Conservation (phyloP, 2,329 filamentous ascomycete species). For the Calonectria leucothoes region DNA sequence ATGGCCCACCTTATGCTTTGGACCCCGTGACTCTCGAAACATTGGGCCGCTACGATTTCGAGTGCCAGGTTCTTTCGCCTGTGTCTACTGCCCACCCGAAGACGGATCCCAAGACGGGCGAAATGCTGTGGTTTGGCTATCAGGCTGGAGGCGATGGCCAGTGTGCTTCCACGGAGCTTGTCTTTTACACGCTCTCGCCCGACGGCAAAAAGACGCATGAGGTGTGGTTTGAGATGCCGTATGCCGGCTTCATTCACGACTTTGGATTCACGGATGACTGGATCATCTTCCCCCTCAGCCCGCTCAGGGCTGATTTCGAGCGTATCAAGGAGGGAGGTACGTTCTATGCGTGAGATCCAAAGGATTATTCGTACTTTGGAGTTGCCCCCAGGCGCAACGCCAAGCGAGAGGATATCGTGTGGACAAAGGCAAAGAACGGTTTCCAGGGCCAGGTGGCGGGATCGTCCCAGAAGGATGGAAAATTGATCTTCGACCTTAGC, state of each 20-base stretch:
- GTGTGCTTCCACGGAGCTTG: not conserved
- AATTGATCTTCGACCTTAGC: slow-evolving; percentile 12
- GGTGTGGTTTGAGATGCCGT: slow-evolving; percentile 9
- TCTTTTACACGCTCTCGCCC: not conserved
- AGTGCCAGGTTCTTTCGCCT: slow-evolving; percentile 3
- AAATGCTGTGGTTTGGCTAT: slow-evolving; percentile 5
- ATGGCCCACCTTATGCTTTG: slow-evolving; percentile 1
- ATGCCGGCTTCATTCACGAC: slow-evolving; percentile 5
- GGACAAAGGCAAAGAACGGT: slow-evolving; percentile 12
- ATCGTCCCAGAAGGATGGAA: slow-evolving; percentile 14
- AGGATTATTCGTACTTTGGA: not conserved
- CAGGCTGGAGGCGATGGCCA: slow-evolving; percentile 10
- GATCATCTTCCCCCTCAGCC: not conserved
- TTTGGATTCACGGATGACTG: not conserved
- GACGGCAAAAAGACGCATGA: not conserved
- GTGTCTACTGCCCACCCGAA: slow-evolving; percentile 17
- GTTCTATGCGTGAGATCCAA: not conserved
- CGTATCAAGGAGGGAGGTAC: not conserved
- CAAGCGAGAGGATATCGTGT: not conserved
- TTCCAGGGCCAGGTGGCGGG: slow-evolving; percentile 28
- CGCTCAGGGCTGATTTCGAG: not conserved
- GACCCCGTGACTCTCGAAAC: slow-evolving; percentile 3
- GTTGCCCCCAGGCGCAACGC: not conserved
- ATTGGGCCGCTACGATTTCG: slow-evolving; percentile 12
- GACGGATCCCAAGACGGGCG: not conserved